These are phyloP conservation scores for Avicennia marina DNA, from an alignment of 257 asterid species.

Conservation along the genomic window DNA sequence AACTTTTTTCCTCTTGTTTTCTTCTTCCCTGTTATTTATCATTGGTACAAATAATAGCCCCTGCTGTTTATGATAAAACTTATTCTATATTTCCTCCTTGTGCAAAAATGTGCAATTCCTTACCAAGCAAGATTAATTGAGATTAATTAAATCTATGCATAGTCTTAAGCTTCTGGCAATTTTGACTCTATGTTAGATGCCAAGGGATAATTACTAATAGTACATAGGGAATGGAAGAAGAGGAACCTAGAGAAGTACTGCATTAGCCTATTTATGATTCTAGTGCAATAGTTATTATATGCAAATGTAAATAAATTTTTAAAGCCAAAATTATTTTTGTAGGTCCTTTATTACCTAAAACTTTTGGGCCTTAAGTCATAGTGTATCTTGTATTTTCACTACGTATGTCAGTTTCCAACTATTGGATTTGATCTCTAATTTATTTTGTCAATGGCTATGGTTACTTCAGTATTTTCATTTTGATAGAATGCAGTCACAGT, in stretches of 20 bases:
- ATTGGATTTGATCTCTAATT: neutral
- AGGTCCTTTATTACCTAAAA: neutral
- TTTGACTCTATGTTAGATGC: neutral
- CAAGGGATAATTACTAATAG: neutral
- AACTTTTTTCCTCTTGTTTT: neutral
- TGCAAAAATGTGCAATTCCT: conserved; percentile 1
- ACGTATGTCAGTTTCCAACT: neutral
- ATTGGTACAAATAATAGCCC: neutral
- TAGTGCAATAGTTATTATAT: neutral
- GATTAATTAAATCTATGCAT: neutral
- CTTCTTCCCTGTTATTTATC: conserved; percentile 1
- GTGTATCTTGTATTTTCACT: neutral
- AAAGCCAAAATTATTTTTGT: neutral
- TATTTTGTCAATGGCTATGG: neutral
- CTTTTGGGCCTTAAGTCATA: neutral
- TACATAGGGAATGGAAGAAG: neutral
- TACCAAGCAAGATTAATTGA: conserved; percentile 7
- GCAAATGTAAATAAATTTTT: neutral
- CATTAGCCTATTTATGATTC: too few relatives aligned
- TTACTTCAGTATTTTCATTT: neutral
- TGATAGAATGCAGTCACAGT: neutral
- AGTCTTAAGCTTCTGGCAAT: neutral
- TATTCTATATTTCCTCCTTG: neutral
- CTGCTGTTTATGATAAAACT: neutral
- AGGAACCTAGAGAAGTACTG: neutral